Conservation (phyloP, 2,329 filamentous ascomycete species). For the Hymenoscyphus infarciens region DNA sequence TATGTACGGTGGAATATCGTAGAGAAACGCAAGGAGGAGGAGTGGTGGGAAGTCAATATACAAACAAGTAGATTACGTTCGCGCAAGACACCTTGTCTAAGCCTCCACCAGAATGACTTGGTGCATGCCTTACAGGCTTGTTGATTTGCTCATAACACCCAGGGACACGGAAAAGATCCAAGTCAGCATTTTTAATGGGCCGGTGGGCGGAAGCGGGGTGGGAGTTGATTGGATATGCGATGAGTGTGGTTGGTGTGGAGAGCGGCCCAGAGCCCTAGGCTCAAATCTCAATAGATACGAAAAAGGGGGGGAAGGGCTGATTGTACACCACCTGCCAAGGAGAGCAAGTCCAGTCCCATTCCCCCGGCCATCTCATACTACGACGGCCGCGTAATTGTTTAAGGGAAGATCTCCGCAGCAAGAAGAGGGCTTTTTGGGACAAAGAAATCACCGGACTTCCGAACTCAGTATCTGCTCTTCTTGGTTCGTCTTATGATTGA, state of each 20-base stretch:
- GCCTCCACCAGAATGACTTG: neutral
- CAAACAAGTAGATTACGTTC: neutral
- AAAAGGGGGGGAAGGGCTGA: conserved; percentile 2
- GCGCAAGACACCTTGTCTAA: neutral
- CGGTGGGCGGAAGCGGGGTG: neutral
- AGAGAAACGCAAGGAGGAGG: neutral
- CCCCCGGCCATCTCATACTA: neutral
- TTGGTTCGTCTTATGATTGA: conserved; percentile 1
- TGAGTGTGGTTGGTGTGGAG: neutral
- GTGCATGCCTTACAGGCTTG: neutral
- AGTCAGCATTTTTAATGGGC: neutral
- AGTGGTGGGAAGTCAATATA: neutral
- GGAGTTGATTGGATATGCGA: neutral
- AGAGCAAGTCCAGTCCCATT: neutral
- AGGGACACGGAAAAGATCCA: conserved; percentile 1
- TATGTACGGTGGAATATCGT: neutral
- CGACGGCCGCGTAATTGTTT: neutral
- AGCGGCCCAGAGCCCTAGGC: too few species aligned
- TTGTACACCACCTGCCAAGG: neutral
- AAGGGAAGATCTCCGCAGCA: neutral
- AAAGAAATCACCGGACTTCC: neutral
- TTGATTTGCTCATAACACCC: conserved; percentile 5
- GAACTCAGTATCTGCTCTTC: neutral
- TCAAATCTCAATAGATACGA: neutral
- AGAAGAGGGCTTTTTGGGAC: neutral